These are phyloP conservation scores for Amanita brunnescens DNA, from an alignment of 768 basidiomycete species.

Conservation along the genomic window DNA sequence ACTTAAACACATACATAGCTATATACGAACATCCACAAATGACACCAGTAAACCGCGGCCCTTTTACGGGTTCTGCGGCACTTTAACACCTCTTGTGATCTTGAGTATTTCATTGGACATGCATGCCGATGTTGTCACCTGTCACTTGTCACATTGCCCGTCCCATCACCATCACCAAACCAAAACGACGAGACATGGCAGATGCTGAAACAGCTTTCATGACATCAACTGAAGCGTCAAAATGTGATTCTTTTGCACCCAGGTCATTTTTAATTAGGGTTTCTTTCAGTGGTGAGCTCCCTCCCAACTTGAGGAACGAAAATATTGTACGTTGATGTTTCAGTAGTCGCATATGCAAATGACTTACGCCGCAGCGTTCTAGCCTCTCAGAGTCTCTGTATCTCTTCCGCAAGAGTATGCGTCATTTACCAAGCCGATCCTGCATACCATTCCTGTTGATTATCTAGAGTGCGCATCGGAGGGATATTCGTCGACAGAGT, in stretches of 20 bases:
- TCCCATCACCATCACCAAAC: too few species aligned
- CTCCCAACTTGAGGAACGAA: slow-evolving; percentile 1
- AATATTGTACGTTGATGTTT: neutral
- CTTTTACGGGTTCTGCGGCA: neutral
- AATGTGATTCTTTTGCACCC: neutral
- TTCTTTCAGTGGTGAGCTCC: neutral
- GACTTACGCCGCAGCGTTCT: neutral
- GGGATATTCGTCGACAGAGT: neutral
- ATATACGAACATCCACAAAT: neutral
- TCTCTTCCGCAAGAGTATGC: neutral
- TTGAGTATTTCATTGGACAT: too few species aligned
- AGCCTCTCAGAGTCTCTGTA: neutral
- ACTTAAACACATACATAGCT: neutral
- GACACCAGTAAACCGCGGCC: neutral
- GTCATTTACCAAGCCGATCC: neutral
- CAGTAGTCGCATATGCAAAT: neutral
- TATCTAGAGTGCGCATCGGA: neutral
- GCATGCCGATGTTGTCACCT: too few species aligned
- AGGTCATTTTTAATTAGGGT: neutral
- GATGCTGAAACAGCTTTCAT: neutral
- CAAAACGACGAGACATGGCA: neutral
- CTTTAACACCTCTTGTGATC: neutral
- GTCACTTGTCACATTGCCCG: neutral
- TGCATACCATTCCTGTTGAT: neutral
- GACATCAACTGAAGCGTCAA: neutral